Base-by-base conservation (phyloP, 164 flowering plant species). In the Cinnamomum chago region DNA sequence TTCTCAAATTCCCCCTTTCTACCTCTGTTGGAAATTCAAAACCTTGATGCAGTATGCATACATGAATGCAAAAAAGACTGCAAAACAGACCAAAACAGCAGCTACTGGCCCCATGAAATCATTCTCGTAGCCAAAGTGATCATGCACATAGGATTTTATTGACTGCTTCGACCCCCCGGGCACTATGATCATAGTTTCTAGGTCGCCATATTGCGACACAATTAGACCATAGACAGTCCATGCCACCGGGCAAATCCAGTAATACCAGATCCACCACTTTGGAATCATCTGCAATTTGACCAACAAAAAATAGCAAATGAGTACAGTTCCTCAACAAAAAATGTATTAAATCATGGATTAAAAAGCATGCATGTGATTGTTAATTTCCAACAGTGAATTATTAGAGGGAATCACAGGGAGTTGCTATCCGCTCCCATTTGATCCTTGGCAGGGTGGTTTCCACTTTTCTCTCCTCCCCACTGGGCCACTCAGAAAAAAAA, bases 241-340 rank as follows among this genome's bases (percentile, higher is more conserved):
- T n/a, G 98, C 94, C 28, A 93, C 82, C 0, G 97, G 96, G 86
- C 96, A 91, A 10, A 91, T 85, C 94, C 93, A 93, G 71, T 91
- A 93, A 66, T 93, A 93, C 98, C 98, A 93, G 24, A 91, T 58
- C 98, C 98, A 93, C 94, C 94, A 93, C 79, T 89, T 91, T 27
- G 98, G 98, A 72, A 93, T 90, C 80, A 51, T 90, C 94, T 91
- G 92, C 73, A 81, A 62, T 33, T 70, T 50, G 55, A 51, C 1
- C 50, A 67, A 5, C 47, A 40, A 40, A 7, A 40, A 40, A 40
- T 40, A 40, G 47, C 47, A 40, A 40, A 9, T 40, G 47, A 40
- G 47, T 40, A 40, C 47, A 40, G 0, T 6, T 40, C 47, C 47
- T 40, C 11, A 40, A 40, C 9, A 40, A 1, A 40, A 40, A 40